phyloP scores from a whole-genome alignment of 2,329 filamentous ascomycete genomes.

The Alternaria atra region DNA sequence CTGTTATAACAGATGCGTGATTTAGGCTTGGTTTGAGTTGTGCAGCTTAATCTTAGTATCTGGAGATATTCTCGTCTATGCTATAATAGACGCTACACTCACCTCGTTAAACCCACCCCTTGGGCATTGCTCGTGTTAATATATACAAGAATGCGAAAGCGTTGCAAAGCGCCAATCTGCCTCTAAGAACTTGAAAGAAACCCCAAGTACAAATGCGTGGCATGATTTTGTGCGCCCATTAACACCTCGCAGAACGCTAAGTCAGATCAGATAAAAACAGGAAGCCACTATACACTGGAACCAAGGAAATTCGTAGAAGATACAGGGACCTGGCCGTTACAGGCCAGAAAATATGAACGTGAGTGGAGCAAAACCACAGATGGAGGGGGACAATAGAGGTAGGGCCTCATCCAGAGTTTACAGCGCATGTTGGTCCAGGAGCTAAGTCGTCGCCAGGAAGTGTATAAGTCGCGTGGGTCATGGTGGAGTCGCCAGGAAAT shows the following conservation, averaged over 20 bases:
- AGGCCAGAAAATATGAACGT: background rate
- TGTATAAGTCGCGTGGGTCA: slow-evolving; percentile 2
- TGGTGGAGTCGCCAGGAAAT: slow-evolving; percentile 3
- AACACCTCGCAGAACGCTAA: slow-evolving; percentile 19
- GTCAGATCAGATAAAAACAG: background rate
- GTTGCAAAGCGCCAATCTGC: slow-evolving; percentile 5
- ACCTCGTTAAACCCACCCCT: background rate
- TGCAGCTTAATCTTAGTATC: background rate
- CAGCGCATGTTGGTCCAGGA: background rate
- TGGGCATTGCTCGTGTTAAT: slow-evolving; percentile 3
- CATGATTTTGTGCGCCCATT: slow-evolving; percentile 1
- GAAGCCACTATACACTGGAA: slow-evolving; percentile 1
- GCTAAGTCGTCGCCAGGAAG: slow-evolving; percentile 3
- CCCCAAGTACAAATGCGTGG: slow-evolving; percentile 13
- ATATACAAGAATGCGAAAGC: slow-evolving; percentile 2
- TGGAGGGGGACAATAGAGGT: background rate
- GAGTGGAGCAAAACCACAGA: background rate
- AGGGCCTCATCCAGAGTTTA: background rate
- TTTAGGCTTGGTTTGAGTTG: background rate
- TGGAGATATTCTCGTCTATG: background rate
- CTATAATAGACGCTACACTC: background rate
- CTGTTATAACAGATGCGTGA: background rate
- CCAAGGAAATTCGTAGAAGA: background rate
- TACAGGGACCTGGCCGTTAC: slow-evolving; percentile 1
- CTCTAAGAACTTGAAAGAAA: background rate